Base-by-base conservation (phyloP, 768 basidiomycete species). In the Coprinopsis marcescibilis region DNA sequence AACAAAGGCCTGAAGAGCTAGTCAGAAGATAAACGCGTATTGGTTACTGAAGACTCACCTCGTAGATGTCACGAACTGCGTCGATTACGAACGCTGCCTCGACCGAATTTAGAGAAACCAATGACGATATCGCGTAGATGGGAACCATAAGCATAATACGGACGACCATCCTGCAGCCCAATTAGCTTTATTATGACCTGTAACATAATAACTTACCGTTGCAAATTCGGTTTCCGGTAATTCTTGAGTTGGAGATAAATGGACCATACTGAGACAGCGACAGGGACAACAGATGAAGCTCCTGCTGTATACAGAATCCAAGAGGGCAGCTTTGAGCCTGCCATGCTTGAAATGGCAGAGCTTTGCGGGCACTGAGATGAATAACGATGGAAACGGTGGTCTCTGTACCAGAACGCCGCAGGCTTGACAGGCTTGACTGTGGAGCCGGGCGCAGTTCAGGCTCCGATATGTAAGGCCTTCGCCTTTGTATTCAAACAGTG, bases 81-180 rank as follows among this genome's bases (percentile, higher is more conserved):
- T 99, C 96, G 50, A 99, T 94, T 51, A 96, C 84, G 69, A 97
- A 97, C 0, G 96, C 96, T 2, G 88, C 91, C 60, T 95, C 87
- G 45, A 97, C 70, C 0, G 93, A 96, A 68, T 93, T 90, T 32
- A 99, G 72, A 0, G 95, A 91, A 51, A 97, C 91, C 54, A 97
- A 71, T 3, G 91, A 93, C 0, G 96, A 77, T 23, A 98, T 71
- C 1, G 82, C 91, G 62, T 99, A 98, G 23, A 98, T 69, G 0
- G 95, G 95, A 4, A 89, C 89, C 93, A 97, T 97, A 55, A 97
- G 52, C 88, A 98, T 92, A 60, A 98, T 96, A 38, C 96, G 78
- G 35, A 96, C 76, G 40, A 95, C 93, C 78, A 89, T 87, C 53
- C 95, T 87, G 48, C 51, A 21, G 27, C n/a, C 43, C 8, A 45